Conservation (phyloP, 148 eudicot genomes). For the Vaccinium vitisidaea region DNA sequence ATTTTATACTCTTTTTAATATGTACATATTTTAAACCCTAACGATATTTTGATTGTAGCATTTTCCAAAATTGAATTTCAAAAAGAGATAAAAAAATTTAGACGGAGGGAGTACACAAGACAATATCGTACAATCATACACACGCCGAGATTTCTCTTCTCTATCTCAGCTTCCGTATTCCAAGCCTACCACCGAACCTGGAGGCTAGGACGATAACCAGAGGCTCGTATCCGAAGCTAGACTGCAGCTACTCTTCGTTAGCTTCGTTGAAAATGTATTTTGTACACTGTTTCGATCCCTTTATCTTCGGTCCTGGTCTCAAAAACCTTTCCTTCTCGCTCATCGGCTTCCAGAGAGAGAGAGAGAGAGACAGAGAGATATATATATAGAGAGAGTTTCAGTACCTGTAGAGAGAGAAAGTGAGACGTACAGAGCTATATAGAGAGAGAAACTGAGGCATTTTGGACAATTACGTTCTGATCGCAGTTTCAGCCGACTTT, state of each 20-base stretch:
- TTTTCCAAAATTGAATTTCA: too few species aligned
- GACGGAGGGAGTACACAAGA: neutral
- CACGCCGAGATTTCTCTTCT: slow-evolving; percentile 11
- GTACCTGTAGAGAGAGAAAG: slow-evolving; percentile 7
- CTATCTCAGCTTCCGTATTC: neutral
- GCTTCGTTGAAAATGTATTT: slow-evolving; percentile 17
- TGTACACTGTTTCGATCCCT: slow-evolving; percentile 23
- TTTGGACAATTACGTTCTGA: slow-evolving; percentile 25
- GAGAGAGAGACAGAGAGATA: neutral
- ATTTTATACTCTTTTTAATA: too few species aligned
- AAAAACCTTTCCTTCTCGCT: slow-evolving; percentile 9
- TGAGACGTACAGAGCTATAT: neutral
- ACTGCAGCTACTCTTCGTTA: neutral
- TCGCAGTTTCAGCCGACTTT: slow-evolving; percentile 23
- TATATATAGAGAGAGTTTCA: neutral
- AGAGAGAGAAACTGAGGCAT: slow-evolving; percentile 22
- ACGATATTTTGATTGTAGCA: too few species aligned
- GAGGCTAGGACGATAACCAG: neutral
- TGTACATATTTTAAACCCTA: too few species aligned
- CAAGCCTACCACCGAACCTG: slow-evolving; percentile 9
- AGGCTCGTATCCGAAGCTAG: slow-evolving; percentile 20
- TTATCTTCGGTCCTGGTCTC: slow-evolving; percentile 28
- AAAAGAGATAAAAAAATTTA: neutral
- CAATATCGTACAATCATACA: neutral
- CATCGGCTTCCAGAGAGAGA: slow-evolving; percentile 16